Percentiles rank a stretch among this genome's conserved stretches.
phyloP scores from a whole-genome alignment of 208 protist species.

The Acanthamoeba rhysodes region DNA sequence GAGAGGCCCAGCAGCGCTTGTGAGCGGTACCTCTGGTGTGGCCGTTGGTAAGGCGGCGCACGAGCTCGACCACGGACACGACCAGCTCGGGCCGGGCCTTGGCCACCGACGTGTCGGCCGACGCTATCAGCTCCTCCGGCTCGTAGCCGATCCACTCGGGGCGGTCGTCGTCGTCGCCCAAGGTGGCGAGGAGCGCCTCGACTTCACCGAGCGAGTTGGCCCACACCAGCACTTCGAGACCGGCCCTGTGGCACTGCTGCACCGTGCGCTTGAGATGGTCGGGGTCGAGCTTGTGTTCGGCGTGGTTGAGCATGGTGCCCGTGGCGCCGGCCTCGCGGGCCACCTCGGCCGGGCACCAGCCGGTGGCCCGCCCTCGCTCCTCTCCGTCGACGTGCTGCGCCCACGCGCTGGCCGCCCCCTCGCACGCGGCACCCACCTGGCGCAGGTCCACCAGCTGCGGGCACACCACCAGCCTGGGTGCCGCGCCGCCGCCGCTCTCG shows the following conservation, averaged over 20 bases:
- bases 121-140: not conserved
- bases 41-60: not conserved
- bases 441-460: not conserved
- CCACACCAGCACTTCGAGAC: not conserved
- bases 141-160: conserved; percentile 1
- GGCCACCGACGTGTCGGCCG: not conserved
- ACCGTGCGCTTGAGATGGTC: not conserved
- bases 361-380: not conserved
- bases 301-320: conserved; percentile 2
- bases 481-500: not conserved
- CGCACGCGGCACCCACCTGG: not conserved
- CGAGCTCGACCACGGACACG: not conserved
- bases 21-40: not conserved
- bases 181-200: not conserved
- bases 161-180: not conserved
- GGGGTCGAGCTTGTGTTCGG: not conserved
- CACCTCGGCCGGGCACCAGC: not conserved
- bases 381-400: not conserved
- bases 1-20: not conserved
- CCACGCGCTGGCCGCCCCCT: not conserved
- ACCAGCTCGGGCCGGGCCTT: not conserved
- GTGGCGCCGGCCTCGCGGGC: not conserved
- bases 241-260: not conserved
- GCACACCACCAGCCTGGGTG: not conserved
- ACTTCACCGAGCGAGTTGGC: not conserved